Percentiles rank a stretch among this genome's conserved stretches.
These are phyloP conservation scores for Cercospora sesami DNA, from an alignment of 2,329 filamentous ascomycete genomes.

Conservation along the genomic window DNA sequence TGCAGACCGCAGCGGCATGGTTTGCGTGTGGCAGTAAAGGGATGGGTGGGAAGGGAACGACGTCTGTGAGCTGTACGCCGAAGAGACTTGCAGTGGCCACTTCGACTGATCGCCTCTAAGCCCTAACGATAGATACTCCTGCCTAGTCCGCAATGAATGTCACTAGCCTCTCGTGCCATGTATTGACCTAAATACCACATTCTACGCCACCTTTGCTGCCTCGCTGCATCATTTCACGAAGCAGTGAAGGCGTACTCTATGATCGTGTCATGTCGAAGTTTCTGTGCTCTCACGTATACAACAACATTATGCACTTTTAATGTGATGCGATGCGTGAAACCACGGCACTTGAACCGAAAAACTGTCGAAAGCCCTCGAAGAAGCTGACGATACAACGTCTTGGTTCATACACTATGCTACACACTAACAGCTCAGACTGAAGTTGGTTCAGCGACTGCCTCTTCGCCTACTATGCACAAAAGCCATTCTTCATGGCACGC, in stretches of 20 bases:
- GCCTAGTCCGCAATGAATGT: neutral
- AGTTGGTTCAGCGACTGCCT: conserved; percentile 9
- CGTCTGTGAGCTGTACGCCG: neutral
- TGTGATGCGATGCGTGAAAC: neutral
- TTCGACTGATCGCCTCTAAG: neutral
- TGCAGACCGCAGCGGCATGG: conserved; percentile 82
- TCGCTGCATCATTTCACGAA: neutral
- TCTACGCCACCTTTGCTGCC: neutral
- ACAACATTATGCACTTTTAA: neutral
- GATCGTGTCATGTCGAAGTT: neutral
- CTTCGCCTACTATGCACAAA: neutral
- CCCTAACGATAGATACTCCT: neutral
- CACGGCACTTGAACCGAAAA: neutral
- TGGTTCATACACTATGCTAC: conserved; percentile 1
- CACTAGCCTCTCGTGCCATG: neutral
- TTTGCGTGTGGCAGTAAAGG: conserved; percentile 72
- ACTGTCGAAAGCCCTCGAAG: neutral
- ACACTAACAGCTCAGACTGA: neutral
- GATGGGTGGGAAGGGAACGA: too few species aligned
- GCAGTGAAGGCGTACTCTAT: neutral
- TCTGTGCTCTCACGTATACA: neutral
- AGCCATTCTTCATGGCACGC: neutral
- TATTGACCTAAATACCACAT: neutral
- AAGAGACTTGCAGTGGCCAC: neutral
- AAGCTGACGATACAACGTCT: neutral